phyloP scores from a whole-genome alignment of 139 green algal species.

The Picochlorum costavermella region DNA sequence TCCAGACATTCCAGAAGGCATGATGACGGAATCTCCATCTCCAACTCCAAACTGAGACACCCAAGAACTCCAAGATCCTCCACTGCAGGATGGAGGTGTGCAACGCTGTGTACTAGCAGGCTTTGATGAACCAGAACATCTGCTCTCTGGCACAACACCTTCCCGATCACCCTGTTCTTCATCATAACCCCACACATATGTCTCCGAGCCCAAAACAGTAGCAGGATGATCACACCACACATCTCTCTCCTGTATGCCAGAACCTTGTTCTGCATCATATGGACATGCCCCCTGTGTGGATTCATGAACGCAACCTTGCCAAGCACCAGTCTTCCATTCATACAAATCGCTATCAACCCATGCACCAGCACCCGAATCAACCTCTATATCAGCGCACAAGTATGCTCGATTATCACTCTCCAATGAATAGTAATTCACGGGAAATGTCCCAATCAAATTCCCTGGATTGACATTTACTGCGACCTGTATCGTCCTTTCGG shows the following conservation, averaged over 20 bases:
- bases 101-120: not conserved
- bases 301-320: not conserved
- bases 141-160: not conserved
- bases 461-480: not conserved
- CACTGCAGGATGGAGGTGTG: not conserved
- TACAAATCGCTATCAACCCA: not conserved
- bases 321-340: constrained; percentile 1
- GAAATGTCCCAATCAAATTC: not conserved
- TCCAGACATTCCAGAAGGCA: not conserved
- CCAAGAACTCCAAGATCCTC: not conserved
- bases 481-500: not conserved
- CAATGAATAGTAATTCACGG: not conserved
- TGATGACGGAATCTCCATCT: not conserved
- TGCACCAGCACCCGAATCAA: not conserved
- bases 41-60: not conserved
- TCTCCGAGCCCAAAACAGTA: not conserved
- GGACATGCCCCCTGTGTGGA: not conserved
- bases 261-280: not conserved
- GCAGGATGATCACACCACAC: not conserved
- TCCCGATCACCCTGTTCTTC: not conserved
- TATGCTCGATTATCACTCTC: not conserved
- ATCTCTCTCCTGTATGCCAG: not conserved
- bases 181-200: not conserved
- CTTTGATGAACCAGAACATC: not conserved
- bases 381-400: not conserved